Base-by-base conservation (phyloP, 805 yeast species). In the Martiniozyma abietophila region DNA sequence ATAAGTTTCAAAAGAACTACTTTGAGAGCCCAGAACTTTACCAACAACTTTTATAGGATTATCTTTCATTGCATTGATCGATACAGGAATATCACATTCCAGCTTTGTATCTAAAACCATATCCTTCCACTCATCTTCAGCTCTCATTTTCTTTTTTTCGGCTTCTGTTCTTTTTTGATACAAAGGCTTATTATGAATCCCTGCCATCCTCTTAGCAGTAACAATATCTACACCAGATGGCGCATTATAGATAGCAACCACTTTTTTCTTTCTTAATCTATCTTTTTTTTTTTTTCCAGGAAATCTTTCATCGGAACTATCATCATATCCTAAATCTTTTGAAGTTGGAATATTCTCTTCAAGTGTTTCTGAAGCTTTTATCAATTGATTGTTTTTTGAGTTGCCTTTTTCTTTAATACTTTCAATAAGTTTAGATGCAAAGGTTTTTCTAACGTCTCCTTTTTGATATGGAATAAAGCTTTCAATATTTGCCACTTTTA, bases 301-400 rank as follows among this genome's bases (percentile, higher is more conserved):
- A 15, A 30, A 41, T 20, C 12, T 28, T 4, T 33, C 29, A 25
- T 38, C 42, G n/a, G n/a, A n/a, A n/a, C n/a, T n/a, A n/a, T n/a
- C n/a, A n/a, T n/a, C n/a, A n/a, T n/a, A n/a, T n/a, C n/a, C n/a
- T n/a, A n/a, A n/a, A n/a, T n/a, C n/a, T n/a, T n/a, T n/a, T n/a
- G n/a, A n/a, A n/a, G n/a, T n/a, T n/a, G n/a, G n/a, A n/a, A n/a
- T n/a, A n/a, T n/a, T n/a, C n/a, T n/a, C n/a, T n/a, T n/a, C n/a
- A n/a, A n/a, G n/a, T n/a, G n/a, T n/a, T n/a, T n/a, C n/a, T n/a
- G n/a, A n/a, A n/a, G n/a, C n/a, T n/a, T n/a, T n/a, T n/a, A n/a
- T n/a, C n/a, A n/a, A n/a, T n/a, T n/a, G n/a, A n/a, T n/a, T n/a
- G n/a, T n/a, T n/a, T n/a, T n/a, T n/a, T n/a, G n/a, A n/a, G n/a